Evolutionary conservation across 371 early-diverging fungal genomes (phyloP), one percentile per base, ranked within the genome.

Genomic region (Mucor velutinosus): DNA sequence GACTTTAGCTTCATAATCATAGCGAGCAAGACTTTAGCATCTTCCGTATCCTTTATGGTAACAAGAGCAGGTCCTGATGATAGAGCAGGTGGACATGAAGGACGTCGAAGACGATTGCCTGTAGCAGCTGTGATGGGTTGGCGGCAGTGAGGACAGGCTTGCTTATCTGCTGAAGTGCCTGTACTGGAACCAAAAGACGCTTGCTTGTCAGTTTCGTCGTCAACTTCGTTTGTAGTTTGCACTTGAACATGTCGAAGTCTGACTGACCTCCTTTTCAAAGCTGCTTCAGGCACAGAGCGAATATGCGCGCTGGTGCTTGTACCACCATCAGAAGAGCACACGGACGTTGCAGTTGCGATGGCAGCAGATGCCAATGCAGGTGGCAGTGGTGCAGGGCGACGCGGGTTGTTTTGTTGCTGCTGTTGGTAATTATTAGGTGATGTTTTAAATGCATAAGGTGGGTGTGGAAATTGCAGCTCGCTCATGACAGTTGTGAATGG

Each of bases 221-320:
- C 23, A 25, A 27, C 17, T 41, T 41, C 17, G 17, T 41, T 41
- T 41, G 41, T 62, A 0, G 76, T 78, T 64, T 78, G 81, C 4
- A 78, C 75, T 58, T 81, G 78, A 7, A 65, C 73, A 67, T 79
- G 78, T 3, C 80, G 76, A 29, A 73, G 62, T 8, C 81, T 67
- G 4, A 77, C 72, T 0, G 77, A 77, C n/a, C 73, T 65, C 39
- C 82, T 60, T 25, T 79, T 77, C 0, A 77, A 57, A 0, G 76
- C 82, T 21, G 77, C 78, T 53, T 71, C 69, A 30, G 78, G 80
- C 0, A 78, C 66, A 7, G 65, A 60, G 0, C 74, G 70, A 3
- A 72, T 23, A 3, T 43, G 27, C 4, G 53, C 37, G 27, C 25
- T 53, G 25, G 53, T 53, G 19, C 47, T 19, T 21, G 21, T 47